Percentiles rank a stretch among this genome's conserved stretches.
Evolutionary conservation across 305 asterid species (phyloP).

Genomic region (Solanum hybrid): DNA sequence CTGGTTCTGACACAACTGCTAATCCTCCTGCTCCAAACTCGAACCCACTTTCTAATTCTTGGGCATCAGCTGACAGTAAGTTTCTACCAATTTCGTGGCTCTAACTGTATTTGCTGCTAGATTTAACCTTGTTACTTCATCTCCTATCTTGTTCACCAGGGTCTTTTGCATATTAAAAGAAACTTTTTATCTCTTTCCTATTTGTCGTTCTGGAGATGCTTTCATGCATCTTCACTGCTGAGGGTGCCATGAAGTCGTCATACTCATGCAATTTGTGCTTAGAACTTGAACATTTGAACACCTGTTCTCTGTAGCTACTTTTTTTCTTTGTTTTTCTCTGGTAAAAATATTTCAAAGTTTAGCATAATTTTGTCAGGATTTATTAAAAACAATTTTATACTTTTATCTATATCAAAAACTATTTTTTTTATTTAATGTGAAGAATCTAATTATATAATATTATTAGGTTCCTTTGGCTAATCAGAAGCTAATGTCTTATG

Average conservation of each 20-base stretch:
- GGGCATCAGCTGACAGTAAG: constrained; percentile 45
- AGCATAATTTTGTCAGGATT: not conserved
- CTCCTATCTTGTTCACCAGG: not conserved
- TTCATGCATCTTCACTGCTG: not conserved
- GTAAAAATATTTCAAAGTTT: not conserved
- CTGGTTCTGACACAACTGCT: constrained; percentile 16
- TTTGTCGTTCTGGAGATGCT: not conserved
- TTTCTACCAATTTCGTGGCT: not conserved
- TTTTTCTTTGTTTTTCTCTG: not conserved
- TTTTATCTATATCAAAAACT: not conserved
- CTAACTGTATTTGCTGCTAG: not conserved
- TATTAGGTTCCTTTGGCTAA: not conserved
- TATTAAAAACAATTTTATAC: not conserved
- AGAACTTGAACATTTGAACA: not conserved
- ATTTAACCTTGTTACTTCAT: not conserved
- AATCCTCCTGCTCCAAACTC: constrained; percentile 32
- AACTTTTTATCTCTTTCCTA: not conserved
- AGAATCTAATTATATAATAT: not conserved
- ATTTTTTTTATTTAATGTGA: not conserved
- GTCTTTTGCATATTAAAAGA: not conserved
- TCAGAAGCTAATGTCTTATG: not conserved
- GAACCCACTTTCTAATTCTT: constrained; percentile 46
- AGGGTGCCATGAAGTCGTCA: not conserved
- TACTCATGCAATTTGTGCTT: not conserved
- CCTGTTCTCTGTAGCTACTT: not conserved